phyloP scores from a whole-genome alignment of 2,329 filamentous ascomycete species.

The Aspergillus sojae region DNA sequence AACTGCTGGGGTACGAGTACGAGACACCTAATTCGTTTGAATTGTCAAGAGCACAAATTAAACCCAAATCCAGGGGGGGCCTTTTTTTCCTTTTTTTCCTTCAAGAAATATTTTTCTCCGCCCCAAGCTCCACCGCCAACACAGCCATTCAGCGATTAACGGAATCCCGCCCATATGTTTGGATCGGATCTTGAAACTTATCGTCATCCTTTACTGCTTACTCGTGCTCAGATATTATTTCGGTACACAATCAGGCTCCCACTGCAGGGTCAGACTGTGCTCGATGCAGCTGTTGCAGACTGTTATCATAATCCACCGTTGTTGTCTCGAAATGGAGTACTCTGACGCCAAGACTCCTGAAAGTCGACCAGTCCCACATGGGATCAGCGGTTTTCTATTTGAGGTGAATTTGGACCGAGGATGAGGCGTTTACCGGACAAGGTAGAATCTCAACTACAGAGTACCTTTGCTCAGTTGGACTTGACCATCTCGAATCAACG shows the following conservation, averaged over 20 bases:
- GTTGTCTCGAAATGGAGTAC: too few relatives aligned
- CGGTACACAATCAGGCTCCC: not conserved
- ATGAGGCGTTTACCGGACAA: not conserved
- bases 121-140: not conserved
- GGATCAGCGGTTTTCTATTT: not conserved
- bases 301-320: not conserved
- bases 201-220: too few relatives aligned
- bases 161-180: not conserved
- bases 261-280: not conserved
- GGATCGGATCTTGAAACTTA: not conserved
- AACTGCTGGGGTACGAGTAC: not conserved
- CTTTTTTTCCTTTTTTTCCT: not conserved
- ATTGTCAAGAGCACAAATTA: not conserved
- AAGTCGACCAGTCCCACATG: not conserved
- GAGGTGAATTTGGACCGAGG: not conserved
- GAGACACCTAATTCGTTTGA: constrained; percentile 1
- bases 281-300: not conserved
- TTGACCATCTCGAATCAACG: not conserved
- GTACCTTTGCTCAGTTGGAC: not conserved
- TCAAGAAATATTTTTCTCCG: not conserved
- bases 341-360: not conserved
- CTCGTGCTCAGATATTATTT: not conserved
- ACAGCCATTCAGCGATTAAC: constrained; percentile 1
- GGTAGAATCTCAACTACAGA: not conserved
- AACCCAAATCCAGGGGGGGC: not conserved